Percentiles rank a stretch among this genome's conserved stretches.
Conservation (phyloP, 2,329 filamentous ascomycete species). For the Arthrobotrys megalospora region DNA sequence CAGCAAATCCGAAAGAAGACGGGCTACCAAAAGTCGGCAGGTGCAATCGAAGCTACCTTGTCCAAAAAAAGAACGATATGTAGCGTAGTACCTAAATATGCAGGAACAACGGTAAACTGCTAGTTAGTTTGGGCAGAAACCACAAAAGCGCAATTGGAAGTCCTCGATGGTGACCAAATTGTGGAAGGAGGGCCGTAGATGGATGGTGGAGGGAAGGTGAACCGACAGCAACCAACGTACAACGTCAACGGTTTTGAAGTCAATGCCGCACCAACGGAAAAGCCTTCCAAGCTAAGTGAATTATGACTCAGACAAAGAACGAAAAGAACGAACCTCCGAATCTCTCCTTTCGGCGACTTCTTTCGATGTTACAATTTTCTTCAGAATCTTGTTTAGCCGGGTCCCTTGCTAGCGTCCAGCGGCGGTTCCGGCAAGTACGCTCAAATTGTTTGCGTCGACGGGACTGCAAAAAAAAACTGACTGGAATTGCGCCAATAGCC, state of each 20-base stretch:
- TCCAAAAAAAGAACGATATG: background rate
- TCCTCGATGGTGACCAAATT: background rate
- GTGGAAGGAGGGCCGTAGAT: slow-evolving; percentile 2
- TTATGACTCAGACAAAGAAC: slow-evolving; percentile 44
- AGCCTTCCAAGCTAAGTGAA: background rate
- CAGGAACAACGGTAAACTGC: slow-evolving; percentile 16
- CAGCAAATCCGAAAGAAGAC: slow-evolving; percentile 20
- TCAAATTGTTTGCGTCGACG: slow-evolving; percentile 11
- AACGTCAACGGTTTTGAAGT: background rate
- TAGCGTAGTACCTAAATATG: slow-evolving; percentile 14
- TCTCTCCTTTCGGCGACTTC: background rate
- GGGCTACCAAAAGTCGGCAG: slow-evolving; percentile 44
- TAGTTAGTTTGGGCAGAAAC: slow-evolving; percentile 3
- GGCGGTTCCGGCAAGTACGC: slow-evolving; percentile 22
- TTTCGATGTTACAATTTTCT: slow-evolving; percentile 10
- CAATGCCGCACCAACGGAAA: slow-evolving; percentile 1
- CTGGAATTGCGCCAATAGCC: slow-evolving; percentile 47
- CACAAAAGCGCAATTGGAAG: slow-evolving; percentile 36
- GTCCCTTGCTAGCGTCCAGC: slow-evolving; percentile 9
- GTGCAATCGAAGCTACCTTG: slow-evolving; percentile 30
- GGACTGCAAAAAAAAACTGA: background rate
- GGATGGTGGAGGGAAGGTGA: slow-evolving; percentile 14
- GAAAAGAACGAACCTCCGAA: slow-evolving; percentile 26
- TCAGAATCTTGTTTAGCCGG: slow-evolving; percentile 39
- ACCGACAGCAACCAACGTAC: background rate